Evolutionary conservation across 2,329 filamentous ascomycete genomes (phyloP), one percentile per base, ranked within the genome.

Genomic region (Huntiella bhutanensis): DNA sequence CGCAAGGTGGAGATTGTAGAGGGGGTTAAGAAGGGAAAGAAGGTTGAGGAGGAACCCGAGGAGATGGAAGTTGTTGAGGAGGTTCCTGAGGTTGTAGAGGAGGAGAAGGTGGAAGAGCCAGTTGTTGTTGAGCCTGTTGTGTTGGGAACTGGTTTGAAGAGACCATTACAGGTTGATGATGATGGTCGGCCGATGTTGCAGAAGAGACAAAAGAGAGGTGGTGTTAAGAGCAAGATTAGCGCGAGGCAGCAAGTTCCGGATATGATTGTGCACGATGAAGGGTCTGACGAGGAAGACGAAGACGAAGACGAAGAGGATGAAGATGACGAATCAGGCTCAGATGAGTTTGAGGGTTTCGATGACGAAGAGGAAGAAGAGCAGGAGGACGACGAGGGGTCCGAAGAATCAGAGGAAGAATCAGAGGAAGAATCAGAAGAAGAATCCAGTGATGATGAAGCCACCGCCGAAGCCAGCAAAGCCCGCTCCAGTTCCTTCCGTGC

Each of bases 101-200:
- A 45, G 28, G n/a, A 22, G 5, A 33, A 49, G 28, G 44, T 46
- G 15, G 33, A 16, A 13, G 33, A 22, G n/a, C 33, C 37, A 11
- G 43, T n/a, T 51, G 51, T 33, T 41, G 51, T n/a, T 52, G 53
- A 19, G 16, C 36, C 45, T n/a, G 22, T 42, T 22, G 36, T 49
- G 2, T 63, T 75, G 45, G 91, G 91, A 15, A 80, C 77, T 51
- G 91, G 91, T 5, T 62, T 98, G 49, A 96, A 96, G 60, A 73
- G 87, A 37, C 85, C 87, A 1, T 66, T 98, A 8, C 82, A 93
- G 39, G 54, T 85, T 7, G 85, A 84, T 51, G 77, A 83, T 1
- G 75, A 80, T 49, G 85, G 88, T 5, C 76, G 75, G 47, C 91
- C 88, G 0, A 67, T 94, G 2, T 75, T 96, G 44, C 80, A 82